These are phyloP conservation scores for Claviceps sorghi DNA, from an alignment of 2,329 filamentous ascomycete genomes.

Conservation along the genomic window DNA sequence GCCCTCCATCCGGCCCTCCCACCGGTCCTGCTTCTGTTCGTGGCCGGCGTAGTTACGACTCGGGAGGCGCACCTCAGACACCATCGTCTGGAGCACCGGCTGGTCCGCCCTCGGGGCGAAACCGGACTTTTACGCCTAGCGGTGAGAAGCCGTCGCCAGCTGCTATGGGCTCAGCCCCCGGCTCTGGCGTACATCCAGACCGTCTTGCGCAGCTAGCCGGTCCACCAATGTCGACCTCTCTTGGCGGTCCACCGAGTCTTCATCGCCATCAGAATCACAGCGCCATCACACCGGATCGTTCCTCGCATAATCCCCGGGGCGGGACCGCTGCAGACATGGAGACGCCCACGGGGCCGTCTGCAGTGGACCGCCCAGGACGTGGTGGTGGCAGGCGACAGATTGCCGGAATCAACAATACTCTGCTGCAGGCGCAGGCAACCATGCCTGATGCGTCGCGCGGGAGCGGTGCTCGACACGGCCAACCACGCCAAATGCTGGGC, in stretches of 20 bases:
- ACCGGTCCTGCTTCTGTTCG: slow-evolving; percentile 38
- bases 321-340: slow-evolving; percentile 13
- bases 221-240: slow-evolving; percentile 14
- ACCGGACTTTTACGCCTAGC: slow-evolving; percentile 21
- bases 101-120: slow-evolving; percentile 25
- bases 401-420: slow-evolving; percentile 43
- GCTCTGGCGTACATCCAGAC: slow-evolving; percentile 33
- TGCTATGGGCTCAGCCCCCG: slow-evolving; percentile 12
- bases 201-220: slow-evolving; percentile 32
- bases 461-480: slow-evolving; percentile 18
- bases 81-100: slow-evolving; percentile 15
- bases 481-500: slow-evolving; percentile 28
- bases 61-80: slow-evolving; percentile 17
- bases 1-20: slow-evolving; percentile 39
- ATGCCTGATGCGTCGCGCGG: slow-evolving; percentile 23
- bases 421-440: slow-evolving; percentile 36
- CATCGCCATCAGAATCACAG: slow-evolving; percentile 14
- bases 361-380: slow-evolving; percentile 20
- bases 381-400: slow-evolving; percentile 37
- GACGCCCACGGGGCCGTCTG: slow-evolving; percentile 22
- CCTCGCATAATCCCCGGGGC: slow-evolving; percentile 9
- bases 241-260: slow-evolving; percentile 15
- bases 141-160: slow-evolving; percentile 12
- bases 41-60: slow-evolving; percentile 29
- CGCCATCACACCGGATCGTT: slow-evolving; percentile 14